phyloP scores from a whole-genome alignment of 352 stramenopile species.

The Phytophthora aleatoria region DNA sequence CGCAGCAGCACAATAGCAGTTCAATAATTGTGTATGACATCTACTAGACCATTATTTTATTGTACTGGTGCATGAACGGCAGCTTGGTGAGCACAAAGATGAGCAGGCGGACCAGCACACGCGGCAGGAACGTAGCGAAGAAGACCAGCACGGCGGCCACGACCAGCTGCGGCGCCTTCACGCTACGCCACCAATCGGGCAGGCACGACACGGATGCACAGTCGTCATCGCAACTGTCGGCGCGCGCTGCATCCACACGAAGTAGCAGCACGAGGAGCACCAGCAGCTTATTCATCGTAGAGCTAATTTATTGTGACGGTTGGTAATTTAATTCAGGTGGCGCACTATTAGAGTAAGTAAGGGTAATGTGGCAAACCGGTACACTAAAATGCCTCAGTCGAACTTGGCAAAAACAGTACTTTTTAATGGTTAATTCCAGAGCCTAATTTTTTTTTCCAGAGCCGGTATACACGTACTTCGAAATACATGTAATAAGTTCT shows the following conservation, averaged over 20 bases:
- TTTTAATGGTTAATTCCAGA: too few species aligned
- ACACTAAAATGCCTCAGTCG: too few species aligned
- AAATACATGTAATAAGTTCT: too few species aligned
- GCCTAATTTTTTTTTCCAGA: too few species aligned
- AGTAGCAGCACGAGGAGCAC: constrained; percentile 25
- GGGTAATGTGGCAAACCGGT: neutral
- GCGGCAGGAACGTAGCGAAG: constrained; percentile 87
- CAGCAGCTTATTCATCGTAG: constrained; percentile 8
- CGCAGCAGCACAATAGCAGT: constrained; percentile 3
- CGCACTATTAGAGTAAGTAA: neutral
- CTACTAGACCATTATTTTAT: neutral
- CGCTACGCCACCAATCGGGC: constrained; percentile 59
- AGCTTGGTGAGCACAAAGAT: constrained; percentile 89
- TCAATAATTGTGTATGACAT: neutral
- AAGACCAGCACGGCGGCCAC: constrained; percentile 80
- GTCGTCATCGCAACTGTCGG: constrained; percentile 34
- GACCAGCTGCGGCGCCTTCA: constrained; percentile 47
- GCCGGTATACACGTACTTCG: too few species aligned
- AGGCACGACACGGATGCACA: constrained; percentile 58
- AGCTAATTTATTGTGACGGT: constrained; percentile 1
- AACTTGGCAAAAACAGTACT: too few species aligned
- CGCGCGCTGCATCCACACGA: constrained; percentile 2
- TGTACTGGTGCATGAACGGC: constrained; percentile 81
- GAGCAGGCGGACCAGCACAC: constrained; percentile 80
- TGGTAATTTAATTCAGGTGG: neutral